Base-by-base conservation (phyloP, 345 rosid genomes). In the Draba incana region DNA sequence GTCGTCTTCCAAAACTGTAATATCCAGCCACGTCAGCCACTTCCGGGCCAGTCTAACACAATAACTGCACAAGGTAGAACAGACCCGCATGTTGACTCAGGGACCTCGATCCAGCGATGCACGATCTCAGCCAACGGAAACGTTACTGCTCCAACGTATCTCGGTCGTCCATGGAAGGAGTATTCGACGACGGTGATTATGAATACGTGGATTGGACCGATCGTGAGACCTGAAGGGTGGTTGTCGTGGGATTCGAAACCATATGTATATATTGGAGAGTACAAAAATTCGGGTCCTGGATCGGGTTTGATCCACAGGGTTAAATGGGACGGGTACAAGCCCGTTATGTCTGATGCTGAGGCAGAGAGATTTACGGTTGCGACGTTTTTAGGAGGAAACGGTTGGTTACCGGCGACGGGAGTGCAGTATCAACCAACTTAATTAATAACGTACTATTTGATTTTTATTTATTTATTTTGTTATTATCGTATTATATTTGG, bases 41-140 rank as follows among this genome's bases (percentile, higher is more conserved):
- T 85, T 38, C 5, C 71, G 8, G 78, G 71, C 57, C 98, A 92
- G 64, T 85, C 62, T 84, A 92, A 86, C 74, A 84, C 96, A 50
- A 88, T 92, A 83, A 92, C 96, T 0, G 97, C 98, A 2, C 92
- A 88, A 65, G 96, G 97, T 27, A 90, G 83, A 78, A 83, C 75
- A 10, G 96, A 84, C 58, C 79, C 82, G 0, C n/a, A n/a, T n/a
- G 77, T 86, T 67, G 83, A 85, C 81, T 75, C 92, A 0, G 98
- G 93, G 28, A 82, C 83, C 27, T 81, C 89, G 1, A 85, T 92
- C 63, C 91, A 89, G 23, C 85, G 82, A 14, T 88, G 90, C 70
- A 57, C 61, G 0, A 49, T 92, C 47, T 55, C 83, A 0, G 62
- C 83, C 2, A 6, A 38, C 0, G 78, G 27, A 9, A 53, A 53